Evolutionary conservation across 495 filamentous ascomycete genomes (phyloP), one percentile per base, ranked within the genome.

Genomic region (Corynascus novoguineensis): DNA sequence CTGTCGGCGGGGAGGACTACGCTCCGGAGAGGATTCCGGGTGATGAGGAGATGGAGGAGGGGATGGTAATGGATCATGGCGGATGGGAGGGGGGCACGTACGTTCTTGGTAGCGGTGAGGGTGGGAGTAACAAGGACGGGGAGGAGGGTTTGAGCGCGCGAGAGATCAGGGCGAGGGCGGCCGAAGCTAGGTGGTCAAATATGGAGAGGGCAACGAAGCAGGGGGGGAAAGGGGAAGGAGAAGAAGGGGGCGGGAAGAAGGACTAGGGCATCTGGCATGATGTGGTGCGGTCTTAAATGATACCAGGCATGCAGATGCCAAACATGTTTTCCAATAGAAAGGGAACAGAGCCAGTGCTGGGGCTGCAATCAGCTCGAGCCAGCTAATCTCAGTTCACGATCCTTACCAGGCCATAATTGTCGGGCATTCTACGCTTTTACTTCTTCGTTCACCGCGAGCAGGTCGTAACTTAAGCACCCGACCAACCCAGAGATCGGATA

Each of bases 71-170:
- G 60, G 90, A 95, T 73, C 83, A 88, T 70, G 85, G 85, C 15
- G 90, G 89, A 0, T 96, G 92, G 93, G 83, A 76, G 0, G 93
- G 93, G 9, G 93, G 92, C 3, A 83, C 87, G 73, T 96, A 87
- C 73, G 87, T 89, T 44, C 79, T 96, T 31, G 92, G 92, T 41
- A 80, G 81, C 5, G 72, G 71, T 29, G 92, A 92, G 40, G 80
- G 81, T 5, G 72, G 71, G 10, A 65, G 69, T 15, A 64, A 64
- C 4, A 68, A 68, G 40, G 47, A 64, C 4, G 68, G 68, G 40
- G 47, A 57, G 53, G 22, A 24, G 3, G 63, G 57, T 55, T 48
- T 73, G 59, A 68, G 58, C 58, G 74, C 85, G 59, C 79, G 87
- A 59, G 90, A 95, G 67, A 80, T 89, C 37, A 65, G 93, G 57